Conservation (phyloP, 2,329 filamentous ascomycete species). For the Fonsecaea erecta region DNA sequence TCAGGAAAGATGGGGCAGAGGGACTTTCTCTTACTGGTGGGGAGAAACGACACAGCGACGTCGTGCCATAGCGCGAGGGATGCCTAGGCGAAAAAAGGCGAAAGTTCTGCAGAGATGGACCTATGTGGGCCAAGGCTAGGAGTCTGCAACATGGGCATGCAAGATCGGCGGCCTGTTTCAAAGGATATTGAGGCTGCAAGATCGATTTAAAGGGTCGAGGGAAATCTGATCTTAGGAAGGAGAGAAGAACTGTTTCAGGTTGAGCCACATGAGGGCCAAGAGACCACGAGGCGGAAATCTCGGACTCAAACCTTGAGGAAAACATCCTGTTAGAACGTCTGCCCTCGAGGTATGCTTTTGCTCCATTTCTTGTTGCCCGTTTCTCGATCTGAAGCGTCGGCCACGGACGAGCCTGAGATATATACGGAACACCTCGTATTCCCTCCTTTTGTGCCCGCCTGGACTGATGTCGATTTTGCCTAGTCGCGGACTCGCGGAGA, state of each 20-base stretch:
- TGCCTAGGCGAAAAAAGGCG: conserved; percentile 19
- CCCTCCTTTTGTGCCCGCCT: not conserved
- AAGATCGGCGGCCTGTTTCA: conserved; percentile 27
- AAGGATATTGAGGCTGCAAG: conserved; percentile 3
- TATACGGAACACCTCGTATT: no score
- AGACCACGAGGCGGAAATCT: not conserved
- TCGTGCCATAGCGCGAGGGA: conserved; percentile 4
- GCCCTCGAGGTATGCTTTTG: not conserved
- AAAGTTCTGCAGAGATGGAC: not conserved
- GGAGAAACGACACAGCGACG: not conserved
- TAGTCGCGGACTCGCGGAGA: conserved; percentile 16
- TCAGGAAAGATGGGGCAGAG: not conserved
- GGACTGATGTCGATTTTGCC: not conserved
- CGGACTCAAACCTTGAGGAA: not conserved
- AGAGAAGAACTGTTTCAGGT: conserved; percentile 10
- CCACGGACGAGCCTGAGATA: not conserved
- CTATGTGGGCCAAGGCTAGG: conserved; percentile 5
- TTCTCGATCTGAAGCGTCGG: not conserved
- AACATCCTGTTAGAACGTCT: not conserved
- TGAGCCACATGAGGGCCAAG: conserved; percentile 8
- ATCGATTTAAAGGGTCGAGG: not conserved
- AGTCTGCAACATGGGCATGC: conserved; percentile 5
- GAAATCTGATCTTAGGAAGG: conserved; percentile 9
- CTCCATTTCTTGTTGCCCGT: not conserved
- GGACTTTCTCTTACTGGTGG: not conserved